Percentiles rank a stretch among this genome's conserved stretches.
Conservation (phyloP, 2,329 filamentous ascomycete genomes). For the Pestalotiopsis sp. region DNA sequence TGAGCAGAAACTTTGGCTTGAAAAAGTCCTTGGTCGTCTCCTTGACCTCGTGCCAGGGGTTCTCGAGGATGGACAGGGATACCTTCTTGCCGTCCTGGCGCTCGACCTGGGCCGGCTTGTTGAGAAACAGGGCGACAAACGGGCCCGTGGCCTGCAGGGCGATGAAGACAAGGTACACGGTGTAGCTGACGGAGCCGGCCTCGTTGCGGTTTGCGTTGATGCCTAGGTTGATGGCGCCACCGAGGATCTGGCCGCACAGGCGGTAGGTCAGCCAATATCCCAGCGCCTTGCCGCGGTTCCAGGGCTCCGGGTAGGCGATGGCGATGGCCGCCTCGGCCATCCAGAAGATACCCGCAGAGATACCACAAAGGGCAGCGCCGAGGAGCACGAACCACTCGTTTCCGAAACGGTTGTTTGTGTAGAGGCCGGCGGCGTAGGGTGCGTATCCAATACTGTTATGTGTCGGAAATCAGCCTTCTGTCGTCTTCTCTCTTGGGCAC, state of each 20-base stretch:
- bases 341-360: constrained; percentile 76
- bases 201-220: constrained; percentile 60
- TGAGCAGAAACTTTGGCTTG: constrained; percentile 62
- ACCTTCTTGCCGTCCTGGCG: constrained; percentile 67
- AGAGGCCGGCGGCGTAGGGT: constrained; percentile 71
- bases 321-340: constrained; percentile 75
- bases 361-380: constrained; percentile 69
- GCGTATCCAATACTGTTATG: constrained; percentile 62
- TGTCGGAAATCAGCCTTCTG: background rate
- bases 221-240: constrained; percentile 72
- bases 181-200: constrained; percentile 69
- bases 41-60: constrained; percentile 61
- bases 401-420: constrained; percentile 72
- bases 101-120: constrained; percentile 62
- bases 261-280: constrained; percentile 68
- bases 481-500: background rate
- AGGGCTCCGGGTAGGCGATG: constrained; percentile 71
- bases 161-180: constrained; percentile 72
- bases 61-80: constrained; percentile 57
- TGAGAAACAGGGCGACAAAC: constrained; percentile 66
- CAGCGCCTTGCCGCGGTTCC: constrained; percentile 65
- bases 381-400: constrained; percentile 70
- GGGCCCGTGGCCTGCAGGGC: constrained; percentile 68
- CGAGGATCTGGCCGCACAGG: constrained; percentile 68
- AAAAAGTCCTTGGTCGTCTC: constrained; percentile 61